A percentile compares a stretch with the other conserved stretches of the same genome.
Conservation (phyloP, 495 filamentous ascomycete genomes). For the Pseudevernia furfuracea region DNA sequence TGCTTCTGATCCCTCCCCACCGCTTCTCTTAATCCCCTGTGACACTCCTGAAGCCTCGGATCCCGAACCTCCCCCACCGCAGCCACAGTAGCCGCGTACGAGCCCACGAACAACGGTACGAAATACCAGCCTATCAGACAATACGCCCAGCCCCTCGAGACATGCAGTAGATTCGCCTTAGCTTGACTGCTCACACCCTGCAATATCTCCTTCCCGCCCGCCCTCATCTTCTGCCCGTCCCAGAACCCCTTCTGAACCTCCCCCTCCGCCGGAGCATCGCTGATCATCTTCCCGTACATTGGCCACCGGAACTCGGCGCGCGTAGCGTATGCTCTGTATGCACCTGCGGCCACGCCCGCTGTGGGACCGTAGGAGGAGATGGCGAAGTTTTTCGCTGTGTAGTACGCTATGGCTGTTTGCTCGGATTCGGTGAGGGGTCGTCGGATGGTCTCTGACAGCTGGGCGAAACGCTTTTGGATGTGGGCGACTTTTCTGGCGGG, state of each 20-base stretch:
- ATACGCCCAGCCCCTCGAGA: slow-evolving; percentile 10
- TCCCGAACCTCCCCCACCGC: slow-evolving; percentile 17
- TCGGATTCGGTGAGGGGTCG: slow-evolving; percentile 19
- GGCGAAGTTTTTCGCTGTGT: slow-evolving; percentile 7
- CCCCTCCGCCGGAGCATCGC: neutral
- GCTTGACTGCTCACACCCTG: neutral
- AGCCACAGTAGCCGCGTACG: slow-evolving; percentile 16
- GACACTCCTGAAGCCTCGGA: slow-evolving; percentile 14
- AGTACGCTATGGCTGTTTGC: slow-evolving; percentile 10
- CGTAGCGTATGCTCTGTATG: slow-evolving; percentile 12
- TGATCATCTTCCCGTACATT: slow-evolving; percentile 9
- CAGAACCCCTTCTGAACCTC: slow-evolving; percentile 15
- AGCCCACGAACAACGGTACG: neutral
- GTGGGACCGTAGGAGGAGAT: slow-evolving; percentile 14
- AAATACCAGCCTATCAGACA: neutral
- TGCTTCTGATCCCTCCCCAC: neutral
- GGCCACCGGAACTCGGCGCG: slow-evolving; percentile 17
- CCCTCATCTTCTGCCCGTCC: slow-evolving; percentile 18
- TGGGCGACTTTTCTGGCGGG: neutral
- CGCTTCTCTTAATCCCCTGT: neutral
- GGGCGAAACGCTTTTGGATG: slow-evolving; percentile 2
- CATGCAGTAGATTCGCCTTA: slow-evolving; percentile 10
- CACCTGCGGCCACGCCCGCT: neutral
- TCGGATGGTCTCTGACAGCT: neutral
- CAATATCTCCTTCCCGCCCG: slow-evolving; percentile 10